Evolutionary conservation across 768 basidiomycete genomes (phyloP).

Genomic region (Asterophora lycoperdoides): DNA sequence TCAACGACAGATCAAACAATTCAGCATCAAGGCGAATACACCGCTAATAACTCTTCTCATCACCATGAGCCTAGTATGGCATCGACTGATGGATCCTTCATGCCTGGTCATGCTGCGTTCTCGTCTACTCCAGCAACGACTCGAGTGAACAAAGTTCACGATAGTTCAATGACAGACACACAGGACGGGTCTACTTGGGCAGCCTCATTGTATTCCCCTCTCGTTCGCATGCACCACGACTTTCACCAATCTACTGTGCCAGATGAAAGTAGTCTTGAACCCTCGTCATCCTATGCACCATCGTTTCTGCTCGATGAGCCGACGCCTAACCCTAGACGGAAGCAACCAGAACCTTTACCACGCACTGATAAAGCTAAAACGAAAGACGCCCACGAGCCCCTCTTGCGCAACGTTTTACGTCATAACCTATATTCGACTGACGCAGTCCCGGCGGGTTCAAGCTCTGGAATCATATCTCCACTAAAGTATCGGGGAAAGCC

Average conservation of each 20-base stretch:
- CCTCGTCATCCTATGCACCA: constrained; percentile 13
- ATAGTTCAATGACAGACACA: constrained; percentile 35
- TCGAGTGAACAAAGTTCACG: constrained; percentile 31
- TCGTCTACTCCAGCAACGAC: constrained; percentile 75
- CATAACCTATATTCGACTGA: constrained; percentile 46
- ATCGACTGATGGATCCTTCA: constrained; percentile 67
- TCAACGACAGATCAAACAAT: constrained; percentile 22
- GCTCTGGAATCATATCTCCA: constrained; percentile 39
- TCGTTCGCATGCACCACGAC: constrained; percentile 61
- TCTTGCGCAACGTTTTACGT: constrained; percentile 48
- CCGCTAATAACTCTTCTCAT: constrained; percentile 18
- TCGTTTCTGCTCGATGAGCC: constrained; percentile 20
- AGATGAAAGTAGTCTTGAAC: constrained; percentile 25
- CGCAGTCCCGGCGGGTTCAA: constrained; percentile 31
- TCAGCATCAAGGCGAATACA: constrained; percentile 17
- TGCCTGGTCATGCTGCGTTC: constrained; percentile 65
- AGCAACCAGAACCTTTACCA: constrained; percentile 13
- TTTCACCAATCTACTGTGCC: constrained; percentile 51
- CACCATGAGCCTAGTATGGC: constrained; percentile 41
- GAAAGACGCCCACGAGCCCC: constrained; percentile 36
- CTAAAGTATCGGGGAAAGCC: constrained; percentile 47
- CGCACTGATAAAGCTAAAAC: constrained; percentile 43
- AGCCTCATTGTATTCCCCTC: constrained; percentile 70
- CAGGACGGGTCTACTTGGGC: constrained; percentile 64
- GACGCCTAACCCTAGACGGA: constrained; percentile 15